phyloP scores from a whole-genome alignment of 2,329 filamentous ascomycete genomes.

The Ilyonectria destructans region DNA sequence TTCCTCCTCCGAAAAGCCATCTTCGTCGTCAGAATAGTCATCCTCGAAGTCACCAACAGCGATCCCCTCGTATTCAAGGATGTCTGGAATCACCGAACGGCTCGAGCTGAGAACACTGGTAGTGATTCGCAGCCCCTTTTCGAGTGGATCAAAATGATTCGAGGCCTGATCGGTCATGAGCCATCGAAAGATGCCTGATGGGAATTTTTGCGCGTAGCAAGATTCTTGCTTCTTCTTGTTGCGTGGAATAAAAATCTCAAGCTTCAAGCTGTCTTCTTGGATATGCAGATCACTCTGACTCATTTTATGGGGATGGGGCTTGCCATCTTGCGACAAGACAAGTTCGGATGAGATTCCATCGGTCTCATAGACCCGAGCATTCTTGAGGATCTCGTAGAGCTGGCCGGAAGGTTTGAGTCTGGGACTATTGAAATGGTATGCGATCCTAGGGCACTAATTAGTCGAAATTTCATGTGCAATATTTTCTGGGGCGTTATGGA shows the following conservation, averaged over 20 bases:
- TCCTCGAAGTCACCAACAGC: background rate
- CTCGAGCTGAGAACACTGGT: background rate
- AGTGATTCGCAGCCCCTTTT: too few species aligned
- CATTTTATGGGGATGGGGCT: too few species aligned
- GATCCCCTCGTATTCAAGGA: constrained; percentile 14
- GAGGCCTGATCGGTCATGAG: too few species aligned
- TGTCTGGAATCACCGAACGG: background rate
- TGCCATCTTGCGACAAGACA: background rate
- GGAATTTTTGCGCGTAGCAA: too few species aligned
- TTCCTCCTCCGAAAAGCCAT: too few species aligned
- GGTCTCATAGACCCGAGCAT: constrained; percentile 6
- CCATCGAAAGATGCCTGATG: too few species aligned
- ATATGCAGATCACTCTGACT: too few species aligned
- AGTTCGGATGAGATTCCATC: constrained; percentile 11
- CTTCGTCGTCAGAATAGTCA: background rate
- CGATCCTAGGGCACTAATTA: background rate
- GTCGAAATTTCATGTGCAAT: background rate
- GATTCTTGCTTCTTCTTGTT: too few species aligned
- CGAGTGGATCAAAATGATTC: too few species aligned
- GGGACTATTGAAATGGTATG: constrained; percentile 19
- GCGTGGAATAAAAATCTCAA: too few species aligned
- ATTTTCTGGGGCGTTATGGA: too few species aligned
- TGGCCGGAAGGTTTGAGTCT: background rate
- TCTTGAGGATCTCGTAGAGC: background rate
- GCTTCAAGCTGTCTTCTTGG: too few species aligned